phyloP scores from a whole-genome alignment of 2,329 filamentous ascomycete species.

The Chaetothyriales sp. region DNA sequence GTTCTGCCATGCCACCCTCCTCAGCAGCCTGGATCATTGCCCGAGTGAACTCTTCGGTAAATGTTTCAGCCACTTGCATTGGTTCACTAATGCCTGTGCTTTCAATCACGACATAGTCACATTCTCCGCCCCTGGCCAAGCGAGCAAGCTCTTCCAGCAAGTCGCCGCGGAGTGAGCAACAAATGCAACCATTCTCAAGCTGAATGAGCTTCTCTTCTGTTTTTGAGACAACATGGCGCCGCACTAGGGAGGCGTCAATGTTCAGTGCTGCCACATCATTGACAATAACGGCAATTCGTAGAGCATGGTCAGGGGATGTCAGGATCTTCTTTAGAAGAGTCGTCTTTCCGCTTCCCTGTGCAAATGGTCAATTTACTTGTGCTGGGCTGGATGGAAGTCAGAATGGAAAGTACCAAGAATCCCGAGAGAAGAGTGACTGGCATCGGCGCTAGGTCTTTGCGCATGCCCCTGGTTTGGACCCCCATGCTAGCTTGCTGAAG shows the following conservation, averaged over 20 bases:
- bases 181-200: conserved; percentile 62
- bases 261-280: conserved; percentile 60
- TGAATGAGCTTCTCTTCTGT: conserved; percentile 53
- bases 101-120: conserved; percentile 61
- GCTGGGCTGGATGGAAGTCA: background rate
- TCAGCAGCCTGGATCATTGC: conserved; percentile 37
- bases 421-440: conserved; percentile 50
- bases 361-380: background rate
- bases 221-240: conserved; percentile 43
- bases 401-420: conserved; percentile 37
- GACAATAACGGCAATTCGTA: conserved; percentile 58
- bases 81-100: conserved; percentile 60
- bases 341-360: conserved; percentile 55
- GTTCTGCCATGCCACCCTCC: conserved; percentile 29
- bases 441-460: conserved; percentile 19
- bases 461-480: background rate
- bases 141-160: conserved; percentile 55
- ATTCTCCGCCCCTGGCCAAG: conserved; percentile 46
- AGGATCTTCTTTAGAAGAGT: conserved; percentile 58
- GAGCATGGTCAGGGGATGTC: conserved; percentile 47
- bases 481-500: background rate
- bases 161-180: conserved; percentile 59
- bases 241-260: conserved; percentile 50
- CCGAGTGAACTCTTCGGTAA: conserved; percentile 42
- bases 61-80: conserved; percentile 61